These are phyloP conservation scores for Epichloe uncinata DNA, from an alignment of 2,329 filamentous ascomycete species.

Conservation along the genomic window DNA sequence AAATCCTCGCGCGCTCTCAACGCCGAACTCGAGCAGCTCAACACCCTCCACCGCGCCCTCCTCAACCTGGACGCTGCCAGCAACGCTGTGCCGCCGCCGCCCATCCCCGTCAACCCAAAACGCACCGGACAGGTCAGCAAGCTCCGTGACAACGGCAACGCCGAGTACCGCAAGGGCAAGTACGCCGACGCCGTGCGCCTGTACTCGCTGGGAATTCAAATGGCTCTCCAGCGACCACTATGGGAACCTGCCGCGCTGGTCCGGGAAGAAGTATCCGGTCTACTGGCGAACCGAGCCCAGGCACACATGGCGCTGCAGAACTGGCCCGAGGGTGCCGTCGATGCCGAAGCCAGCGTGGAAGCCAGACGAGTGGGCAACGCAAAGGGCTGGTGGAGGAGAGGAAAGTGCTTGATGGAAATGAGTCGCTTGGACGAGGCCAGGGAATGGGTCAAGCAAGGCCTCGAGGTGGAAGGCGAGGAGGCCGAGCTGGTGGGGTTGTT, in stretches of 20 bases:
- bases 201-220: conserved; percentile 78
- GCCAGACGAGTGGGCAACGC: conserved; percentile 75
- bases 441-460: conserved; percentile 60
- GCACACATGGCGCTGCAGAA: conserved; percentile 69
- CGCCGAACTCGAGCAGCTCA: conserved; percentile 59
- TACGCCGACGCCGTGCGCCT: conserved; percentile 64
- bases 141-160: conserved; percentile 78
- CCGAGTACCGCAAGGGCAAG: conserved; percentile 64
- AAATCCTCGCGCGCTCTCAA: conserved; percentile 37
- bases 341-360: conserved; percentile 81
- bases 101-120: conserved; percentile 85
- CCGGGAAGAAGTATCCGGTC: conserved; percentile 65
- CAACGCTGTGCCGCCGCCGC: conserved; percentile 59
- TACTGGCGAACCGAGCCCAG: conserved; percentile 83
- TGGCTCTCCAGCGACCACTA: conserved; percentile 67
- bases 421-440: conserved; percentile 68
- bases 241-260: conserved; percentile 84
- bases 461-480: conserved; percentile 73
- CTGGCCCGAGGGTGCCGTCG: conserved; percentile 78
- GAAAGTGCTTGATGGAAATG: conserved; percentile 84
- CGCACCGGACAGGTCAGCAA: conserved; percentile 79
- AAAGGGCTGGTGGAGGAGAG: conserved; percentile 89
- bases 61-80: conserved; percentile 42
- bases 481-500: conserved; percentile 48
- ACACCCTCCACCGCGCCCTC: conserved; percentile 63